phyloP scores from a whole-genome alignment of 2,329 filamentous ascomycete genomes.

The Neofusicoccum cordaticola region DNA sequence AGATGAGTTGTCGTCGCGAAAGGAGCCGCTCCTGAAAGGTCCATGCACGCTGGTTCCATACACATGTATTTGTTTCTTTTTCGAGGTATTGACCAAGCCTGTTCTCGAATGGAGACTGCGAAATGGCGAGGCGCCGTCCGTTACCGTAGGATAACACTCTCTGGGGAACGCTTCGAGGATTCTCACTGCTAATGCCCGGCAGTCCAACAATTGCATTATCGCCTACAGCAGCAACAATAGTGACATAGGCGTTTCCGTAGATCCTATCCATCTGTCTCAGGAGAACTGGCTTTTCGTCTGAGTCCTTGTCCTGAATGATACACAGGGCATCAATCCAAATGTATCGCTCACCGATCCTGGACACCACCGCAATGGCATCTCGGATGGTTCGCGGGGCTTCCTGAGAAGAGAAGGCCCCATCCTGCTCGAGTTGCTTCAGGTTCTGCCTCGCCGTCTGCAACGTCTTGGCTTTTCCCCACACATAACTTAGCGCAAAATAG shows the following conservation, averaged over 20 bases:
- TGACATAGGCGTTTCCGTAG: constrained; percentile 20
- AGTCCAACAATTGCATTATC: background rate
- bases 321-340: constrained; percentile 23
- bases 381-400: constrained; percentile 16
- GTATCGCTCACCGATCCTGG: constrained; percentile 15
- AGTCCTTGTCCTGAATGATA: constrained; percentile 16
- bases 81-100: background rate
- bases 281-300: background rate
- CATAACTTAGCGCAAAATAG: constrained; percentile 22
- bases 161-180: background rate
- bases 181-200: background rate
- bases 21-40: background rate
- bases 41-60: background rate
- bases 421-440: background rate
- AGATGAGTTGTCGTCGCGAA: background rate
- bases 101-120: background rate
- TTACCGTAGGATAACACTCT: background rate
- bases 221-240: constrained; percentile 21
- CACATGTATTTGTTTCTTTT: background rate
- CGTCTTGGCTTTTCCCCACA: constrained; percentile 19
- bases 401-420: constrained; percentile 1
- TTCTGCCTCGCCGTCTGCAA: background rate
- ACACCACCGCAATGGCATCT: constrained; percentile 17
- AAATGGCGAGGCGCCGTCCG: background rate
- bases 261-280: constrained; percentile 20